These are phyloP conservation scores for Zygotorulaspora chibaensis DNA, from an alignment of 805 yeast species.

Conservation along the genomic window DNA sequence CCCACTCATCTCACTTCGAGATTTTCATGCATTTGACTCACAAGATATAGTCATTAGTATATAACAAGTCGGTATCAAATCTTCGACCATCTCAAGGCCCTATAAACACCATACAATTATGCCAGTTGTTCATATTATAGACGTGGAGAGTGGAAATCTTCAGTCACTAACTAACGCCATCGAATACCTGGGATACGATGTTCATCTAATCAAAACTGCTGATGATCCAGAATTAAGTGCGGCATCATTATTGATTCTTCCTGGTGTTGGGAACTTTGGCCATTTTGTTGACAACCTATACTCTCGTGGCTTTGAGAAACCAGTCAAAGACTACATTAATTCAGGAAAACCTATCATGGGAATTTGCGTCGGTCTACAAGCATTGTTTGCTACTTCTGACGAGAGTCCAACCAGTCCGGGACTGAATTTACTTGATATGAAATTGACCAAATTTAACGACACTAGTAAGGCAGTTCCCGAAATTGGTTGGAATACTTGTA, in stretches of 20 bases:
- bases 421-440: conserved; percentile 51
- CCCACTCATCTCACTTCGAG: conserved; percentile 1
- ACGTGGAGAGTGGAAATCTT: conserved; percentile 90
- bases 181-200: conserved; percentile 66
- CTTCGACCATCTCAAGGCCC: too few relatives aligned
- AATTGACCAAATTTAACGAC: conserved; percentile 58
- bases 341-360: conserved; percentile 93
- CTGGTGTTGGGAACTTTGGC: conserved; percentile 98
- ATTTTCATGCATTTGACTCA: neutral
- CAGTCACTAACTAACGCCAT: conserved; percentile 88
- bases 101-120: conserved; percentile 3
- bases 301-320: conserved; percentile 57
- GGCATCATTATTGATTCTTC: conserved; percentile 64
- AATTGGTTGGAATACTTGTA: conserved; percentile 84
- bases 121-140: conserved; percentile 58
- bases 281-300: conserved; percentile 77
- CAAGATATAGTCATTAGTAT: neutral
- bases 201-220: conserved; percentile 55
- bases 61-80: neutral
- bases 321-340: conserved; percentile 59
- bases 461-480: conserved; percentile 83
- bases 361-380: conserved; percentile 93
- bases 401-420: conserved; percentile 66
- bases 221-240: conserved; percentile 45
- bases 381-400: conserved; percentile 69